Conservation (phyloP, 768 basidiomycete genomes). For the Leccinellum luteum region DNA sequence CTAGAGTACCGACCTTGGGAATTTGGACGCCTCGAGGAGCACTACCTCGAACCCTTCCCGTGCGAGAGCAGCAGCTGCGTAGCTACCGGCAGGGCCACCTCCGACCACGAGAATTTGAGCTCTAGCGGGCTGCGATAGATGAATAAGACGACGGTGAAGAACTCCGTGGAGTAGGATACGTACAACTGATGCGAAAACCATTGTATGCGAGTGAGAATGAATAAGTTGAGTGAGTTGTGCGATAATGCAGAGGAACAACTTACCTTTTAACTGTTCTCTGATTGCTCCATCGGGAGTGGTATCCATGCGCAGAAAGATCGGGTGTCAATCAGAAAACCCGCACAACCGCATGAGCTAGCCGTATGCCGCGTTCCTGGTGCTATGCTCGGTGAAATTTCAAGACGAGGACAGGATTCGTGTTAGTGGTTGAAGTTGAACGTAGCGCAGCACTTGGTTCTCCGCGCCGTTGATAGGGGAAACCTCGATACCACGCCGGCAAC, state of each 20-base stretch:
- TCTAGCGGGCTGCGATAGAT: neutral
- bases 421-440: neutral
- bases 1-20: slow-evolving; percentile 7
- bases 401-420: neutral
- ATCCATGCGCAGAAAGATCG: neutral
- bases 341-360: neutral
- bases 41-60: slow-evolving; percentile 10
- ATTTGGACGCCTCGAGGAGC: slow-evolving; percentile 9
- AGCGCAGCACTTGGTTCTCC: neutral
- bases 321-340: neutral
- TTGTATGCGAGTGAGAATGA: neutral
- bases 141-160: neutral
- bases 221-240: neutral
- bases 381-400: neutral
- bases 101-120: slow-evolving; percentile 12
- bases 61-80: slow-evolving; percentile 6
- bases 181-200: neutral
- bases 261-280: neutral
- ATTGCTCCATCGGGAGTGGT: neutral
- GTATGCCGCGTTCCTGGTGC: neutral
- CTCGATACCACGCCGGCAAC: neutral
- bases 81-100: slow-evolving; percentile 12
- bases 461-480: neutral
- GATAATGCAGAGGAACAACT: neutral
- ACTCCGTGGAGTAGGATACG: neutral